Evolutionary conservation across 164 flowering plant genomes (phyloP), one percentile per base, ranked within the genome.

Genomic region (Taxillus chinensis): DNA sequence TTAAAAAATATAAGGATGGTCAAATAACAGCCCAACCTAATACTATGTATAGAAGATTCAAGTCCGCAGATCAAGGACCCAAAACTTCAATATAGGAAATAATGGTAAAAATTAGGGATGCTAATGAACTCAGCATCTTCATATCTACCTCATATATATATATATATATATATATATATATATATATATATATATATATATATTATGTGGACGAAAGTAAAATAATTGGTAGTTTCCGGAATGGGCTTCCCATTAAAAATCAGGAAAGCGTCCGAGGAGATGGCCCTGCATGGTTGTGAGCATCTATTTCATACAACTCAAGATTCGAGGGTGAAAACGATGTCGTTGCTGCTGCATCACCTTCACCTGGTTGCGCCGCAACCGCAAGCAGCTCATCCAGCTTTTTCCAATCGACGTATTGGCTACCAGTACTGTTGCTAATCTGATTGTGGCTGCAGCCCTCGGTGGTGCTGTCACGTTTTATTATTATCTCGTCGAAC

Each of bases 301-400:
- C 65, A 41, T 15, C 67, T 50, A 65, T 9, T 39, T 70, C 76
- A 62, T 49, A 40, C n/a, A 59, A 48, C 15, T 68, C 57, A 66
- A 57, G 17, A 45, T 55, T 61, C 8, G 37, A 60, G 42, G 8
- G 65, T 2, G 68, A 14, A 42, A 41, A 63, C 3, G 68, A 60
- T 11, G 68, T 56, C 9, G 64, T 17, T 15, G 68, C 12, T 15
- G 68, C 12, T 27, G 27, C 27, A 27, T 27, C 27, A 27, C 27
- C 27, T 7, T 60, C 79, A 53, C 9, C 63, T 3, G 71, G 14
- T 67, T 82, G 79, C 7, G 79, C 70, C 0, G 72, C 74, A 7
- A 82, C 70, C 0, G 72, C 74, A 7, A 82, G 74, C 11, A 83
- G 69, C 52, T 59, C 71, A 54, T 87, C 90, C 69, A 84, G 52